phyloP scores from a whole-genome alignment of 2,329 filamentous ascomycete species.

The Aureobasidium sp. region DNA sequence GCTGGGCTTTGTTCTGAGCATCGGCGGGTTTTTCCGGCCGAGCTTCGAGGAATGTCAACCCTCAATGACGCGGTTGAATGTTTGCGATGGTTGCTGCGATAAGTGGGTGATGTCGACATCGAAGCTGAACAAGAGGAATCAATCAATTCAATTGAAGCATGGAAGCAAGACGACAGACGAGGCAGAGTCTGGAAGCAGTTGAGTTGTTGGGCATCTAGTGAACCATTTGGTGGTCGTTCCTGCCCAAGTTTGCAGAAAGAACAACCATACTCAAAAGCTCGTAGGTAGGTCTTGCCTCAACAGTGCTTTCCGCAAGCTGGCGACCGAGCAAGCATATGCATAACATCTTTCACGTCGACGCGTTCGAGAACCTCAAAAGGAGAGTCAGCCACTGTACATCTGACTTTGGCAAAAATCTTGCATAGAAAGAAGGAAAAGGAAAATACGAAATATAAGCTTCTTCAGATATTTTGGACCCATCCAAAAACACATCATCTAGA shows the following conservation, averaged over 20 bases:
- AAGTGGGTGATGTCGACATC: not conserved
- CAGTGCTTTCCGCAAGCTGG: not conserved
- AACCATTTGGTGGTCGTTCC: not conserved
- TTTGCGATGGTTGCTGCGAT: not conserved
- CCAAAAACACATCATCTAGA: constrained; percentile 4
- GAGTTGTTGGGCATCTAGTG: not conserved
- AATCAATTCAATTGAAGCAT: too few species aligned
- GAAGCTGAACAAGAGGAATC: not conserved
- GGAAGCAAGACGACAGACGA: not conserved
- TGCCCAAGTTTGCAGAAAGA: not conserved
- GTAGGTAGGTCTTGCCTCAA: not conserved
- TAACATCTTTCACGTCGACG: not conserved
- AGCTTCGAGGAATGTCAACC: too few species aligned
- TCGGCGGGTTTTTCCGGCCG: too few species aligned
- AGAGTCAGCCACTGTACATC: not conserved
- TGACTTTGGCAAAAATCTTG: not conserved
- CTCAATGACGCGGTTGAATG: too few species aligned
- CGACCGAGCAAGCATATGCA: not conserved
- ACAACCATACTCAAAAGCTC: too few species aligned
- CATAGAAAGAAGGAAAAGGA: not conserved
- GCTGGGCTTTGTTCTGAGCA: too few species aligned
- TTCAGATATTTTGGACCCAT: not conserved
- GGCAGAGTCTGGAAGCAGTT: not conserved
- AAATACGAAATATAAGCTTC: constrained; percentile 3
- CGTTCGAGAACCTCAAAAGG: not conserved